Conservation (phyloP, 2,329 filamentous ascomycete species). For the Colletotrichum theobromicola region DNA sequence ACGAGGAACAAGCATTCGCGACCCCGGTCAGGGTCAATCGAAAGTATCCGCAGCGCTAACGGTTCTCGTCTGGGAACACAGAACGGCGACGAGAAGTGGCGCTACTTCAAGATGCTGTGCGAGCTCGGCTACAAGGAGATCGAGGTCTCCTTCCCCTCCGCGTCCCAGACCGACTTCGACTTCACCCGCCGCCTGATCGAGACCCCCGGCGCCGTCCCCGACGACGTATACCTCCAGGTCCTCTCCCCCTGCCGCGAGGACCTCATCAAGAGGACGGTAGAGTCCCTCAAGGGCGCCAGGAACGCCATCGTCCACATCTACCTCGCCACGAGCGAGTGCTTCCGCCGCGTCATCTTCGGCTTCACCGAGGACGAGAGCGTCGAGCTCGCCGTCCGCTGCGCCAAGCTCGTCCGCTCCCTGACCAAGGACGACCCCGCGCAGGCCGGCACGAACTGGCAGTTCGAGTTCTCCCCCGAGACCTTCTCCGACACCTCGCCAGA, state of each 20-base stretch:
- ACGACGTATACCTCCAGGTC: conserved; percentile 91
- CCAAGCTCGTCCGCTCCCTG: conserved; percentile 84
- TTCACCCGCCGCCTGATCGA: conserved; percentile 88
- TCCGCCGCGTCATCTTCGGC: conserved; percentile 88
- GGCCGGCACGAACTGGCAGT: conserved; percentile 71
- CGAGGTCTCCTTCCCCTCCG: conserved; percentile 93
- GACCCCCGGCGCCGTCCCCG: conserved; percentile 81
- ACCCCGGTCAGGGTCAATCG: background rate
- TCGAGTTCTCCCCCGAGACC: conserved; percentile 84
- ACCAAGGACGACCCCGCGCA: conserved; percentile 77
- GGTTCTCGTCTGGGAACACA: conserved; percentile 37
- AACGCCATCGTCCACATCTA: conserved; percentile 96
- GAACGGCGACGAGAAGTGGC: conserved; percentile 95
- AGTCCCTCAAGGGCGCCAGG: conserved; percentile 86
- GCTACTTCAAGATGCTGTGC: conserved; percentile 92
- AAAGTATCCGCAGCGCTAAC: background rate
- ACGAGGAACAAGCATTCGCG: background rate
- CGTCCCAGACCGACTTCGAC: conserved; percentile 94
- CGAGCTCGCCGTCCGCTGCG: conserved; percentile 82
- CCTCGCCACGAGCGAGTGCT: conserved; percentile 94
- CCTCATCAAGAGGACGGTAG: conserved; percentile 87
- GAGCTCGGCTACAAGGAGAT: conserved; percentile 97
- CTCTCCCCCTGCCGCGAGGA: conserved; percentile 91
- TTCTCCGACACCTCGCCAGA: conserved; percentile 92
- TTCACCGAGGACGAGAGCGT: conserved; percentile 84